Base-by-base conservation (phyloP, 768 basidiomycete genomes). In the Leccinum disarticulatum region DNA sequence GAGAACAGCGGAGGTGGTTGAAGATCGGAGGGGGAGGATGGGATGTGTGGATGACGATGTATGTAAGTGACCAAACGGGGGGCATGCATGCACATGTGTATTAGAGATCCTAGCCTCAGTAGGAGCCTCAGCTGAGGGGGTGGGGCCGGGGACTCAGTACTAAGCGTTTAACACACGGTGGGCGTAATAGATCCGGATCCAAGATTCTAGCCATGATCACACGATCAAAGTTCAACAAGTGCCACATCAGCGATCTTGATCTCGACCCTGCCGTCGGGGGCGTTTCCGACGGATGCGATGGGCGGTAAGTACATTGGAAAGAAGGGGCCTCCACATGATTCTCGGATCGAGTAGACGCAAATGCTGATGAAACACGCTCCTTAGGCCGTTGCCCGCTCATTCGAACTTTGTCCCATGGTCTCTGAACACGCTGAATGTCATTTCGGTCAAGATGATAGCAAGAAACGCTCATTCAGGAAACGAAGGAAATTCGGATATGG, bases 371-470 rank as follows among this genome's bases (percentile, higher is more conserved):
- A 92, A 92, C 0, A 92, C 76, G 0, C 83, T 81, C 8, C 76
- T 67, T 33, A 84, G 76, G 51, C 82, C 84, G 63, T 83, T 81
- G 31, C 89, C 88, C 3, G 89, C 87, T 88, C 91, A 92, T 70
- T 92, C 91, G 22, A 22, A 22, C 22, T 22, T 22, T 22, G 22
- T 22, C 22, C 22, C 22, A 22, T 69, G 59, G 69, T 91, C 88
- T 52, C 89, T 79, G 4, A 90, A 88, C 41, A 93, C 83, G 63
- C 84, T 83, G 73, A 92, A 91, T 0, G 90, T 87, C 90, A 91
- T 92, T 57, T 86, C 83, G 0, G 88, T 89, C 3, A 81, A 78
- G 46, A 83, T 64, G 31, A 85, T 79, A 4, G 73, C 74, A 43
- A 90, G 51, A 81, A 76, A 30, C 77, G 69, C 19, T 11, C 22